Evolutionary conservation across 768 basidiomycete species (phyloP).

Genomic region (Lactarius akahatsu): DNA sequence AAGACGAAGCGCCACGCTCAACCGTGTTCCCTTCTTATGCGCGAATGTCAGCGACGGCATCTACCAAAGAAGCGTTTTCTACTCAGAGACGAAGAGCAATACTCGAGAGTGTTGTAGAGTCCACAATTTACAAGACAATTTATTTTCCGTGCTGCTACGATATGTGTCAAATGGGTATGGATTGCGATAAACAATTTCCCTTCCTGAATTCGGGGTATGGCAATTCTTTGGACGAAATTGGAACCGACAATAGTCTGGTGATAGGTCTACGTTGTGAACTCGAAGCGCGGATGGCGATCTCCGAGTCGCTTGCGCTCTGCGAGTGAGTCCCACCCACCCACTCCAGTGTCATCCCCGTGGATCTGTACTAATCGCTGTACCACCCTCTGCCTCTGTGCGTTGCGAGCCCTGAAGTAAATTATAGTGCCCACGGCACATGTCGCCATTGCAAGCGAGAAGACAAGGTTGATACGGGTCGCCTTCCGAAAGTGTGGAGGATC

Average conservation of each 20-base stretch:
- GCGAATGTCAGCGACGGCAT: not conserved
- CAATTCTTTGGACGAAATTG: not conserved
- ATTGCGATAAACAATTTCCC: not conserved
- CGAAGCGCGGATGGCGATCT: slow-evolving; percentile 28
- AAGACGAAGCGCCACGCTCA: no score
- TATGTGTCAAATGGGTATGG: not conserved
- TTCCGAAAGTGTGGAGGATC: slow-evolving; percentile 25
- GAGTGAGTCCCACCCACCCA: slow-evolving; percentile 25
- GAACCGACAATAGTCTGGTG: not conserved
- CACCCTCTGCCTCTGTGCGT: slow-evolving; percentile 17
- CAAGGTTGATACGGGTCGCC: slow-evolving; percentile 25
- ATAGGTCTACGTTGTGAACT: slow-evolving; percentile 21
- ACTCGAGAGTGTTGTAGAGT: not conserved
- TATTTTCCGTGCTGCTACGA: not conserved
- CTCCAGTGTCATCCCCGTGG: slow-evolving; percentile 10
- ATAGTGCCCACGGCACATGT: not conserved
- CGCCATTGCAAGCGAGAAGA: slow-evolving; percentile 18
- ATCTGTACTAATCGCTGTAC: slow-evolving; percentile 10
- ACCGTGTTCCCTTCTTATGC: not conserved
- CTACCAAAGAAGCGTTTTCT: not conserved
- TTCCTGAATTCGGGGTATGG: not conserved
- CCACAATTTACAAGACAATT: no score
- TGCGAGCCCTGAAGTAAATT: slow-evolving; percentile 17
- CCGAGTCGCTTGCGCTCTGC: slow-evolving; percentile 24
- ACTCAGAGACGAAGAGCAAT: not conserved